These are phyloP conservation scores for Poronia punctata DNA, from an alignment of 495 filamentous ascomycete species.

Conservation along the genomic window DNA sequence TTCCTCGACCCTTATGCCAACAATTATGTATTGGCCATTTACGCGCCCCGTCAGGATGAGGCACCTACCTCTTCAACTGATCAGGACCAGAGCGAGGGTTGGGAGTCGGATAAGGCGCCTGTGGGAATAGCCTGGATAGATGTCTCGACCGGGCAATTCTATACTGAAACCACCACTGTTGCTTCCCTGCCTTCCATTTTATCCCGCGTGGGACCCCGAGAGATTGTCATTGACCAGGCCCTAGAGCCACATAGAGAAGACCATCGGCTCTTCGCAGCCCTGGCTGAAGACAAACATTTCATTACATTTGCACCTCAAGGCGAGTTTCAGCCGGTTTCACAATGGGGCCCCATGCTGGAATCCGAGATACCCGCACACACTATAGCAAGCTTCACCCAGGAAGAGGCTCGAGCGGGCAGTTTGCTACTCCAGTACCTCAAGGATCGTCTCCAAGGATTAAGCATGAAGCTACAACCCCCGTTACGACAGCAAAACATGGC, in stretches of 20 bases:
- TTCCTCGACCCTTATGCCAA: slow-evolving; percentile 90
- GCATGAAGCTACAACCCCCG: slow-evolving; percentile 81
- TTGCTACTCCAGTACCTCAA: slow-evolving; percentile 77
- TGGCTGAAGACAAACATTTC: slow-evolving; percentile 51
- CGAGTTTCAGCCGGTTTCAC: slow-evolving; percentile 46
- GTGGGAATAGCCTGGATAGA: slow-evolving; percentile 91
- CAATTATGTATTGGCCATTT: slow-evolving; percentile 80
- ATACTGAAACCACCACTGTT: slow-evolving; percentile 70
- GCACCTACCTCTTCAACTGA: slow-evolving; percentile 9
- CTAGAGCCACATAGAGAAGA: slow-evolving; percentile 44
- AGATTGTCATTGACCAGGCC: slow-evolving; percentile 68
- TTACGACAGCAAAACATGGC: slow-evolving; percentile 61
- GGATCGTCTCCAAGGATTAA: slow-evolving; percentile 66
- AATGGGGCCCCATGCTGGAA: slow-evolving; percentile 75
- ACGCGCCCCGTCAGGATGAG: slow-evolving; percentile 28
- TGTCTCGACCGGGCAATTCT: slow-evolving; percentile 89
- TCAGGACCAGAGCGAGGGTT: background rate
- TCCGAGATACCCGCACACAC: slow-evolving; percentile 44
- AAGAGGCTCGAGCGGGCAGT: slow-evolving; percentile 62
- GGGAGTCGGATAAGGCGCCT: slow-evolving; percentile 24
- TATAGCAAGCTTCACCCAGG: slow-evolving; percentile 33
- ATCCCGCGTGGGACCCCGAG: slow-evolving; percentile 74
- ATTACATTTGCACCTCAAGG: slow-evolving; percentile 47
- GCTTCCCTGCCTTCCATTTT: slow-evolving; percentile 68
- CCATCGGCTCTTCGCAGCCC: slow-evolving; percentile 34